Percentiles rank a stretch among this genome's conserved stretches.
phyloP scores from a whole-genome alignment of 257 asterid species.

The Haberlea rhodopensis region DNA sequence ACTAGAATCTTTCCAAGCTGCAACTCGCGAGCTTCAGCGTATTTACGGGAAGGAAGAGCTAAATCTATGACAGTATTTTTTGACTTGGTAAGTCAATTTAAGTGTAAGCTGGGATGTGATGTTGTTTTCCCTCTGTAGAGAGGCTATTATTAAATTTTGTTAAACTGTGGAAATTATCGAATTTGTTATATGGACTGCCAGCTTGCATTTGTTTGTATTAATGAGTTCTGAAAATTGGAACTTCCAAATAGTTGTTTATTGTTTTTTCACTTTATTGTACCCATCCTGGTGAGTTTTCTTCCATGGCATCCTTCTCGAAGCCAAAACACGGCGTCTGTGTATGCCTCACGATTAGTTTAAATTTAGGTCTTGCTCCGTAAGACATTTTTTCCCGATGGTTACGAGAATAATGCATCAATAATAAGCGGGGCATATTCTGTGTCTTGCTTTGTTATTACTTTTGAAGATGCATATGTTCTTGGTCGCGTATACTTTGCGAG shows the following conservation, averaged over 20 bases:
- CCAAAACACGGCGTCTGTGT: not conserved
- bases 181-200: not conserved
- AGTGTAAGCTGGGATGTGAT: not conserved
- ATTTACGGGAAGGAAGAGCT: conserved; percentile 51
- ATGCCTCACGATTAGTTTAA: not conserved
- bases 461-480: too few species aligned
- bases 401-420: not conserved
- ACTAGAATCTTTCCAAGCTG: conserved; percentile 56
- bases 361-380: too few species aligned
- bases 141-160: not conserved
- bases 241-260: not conserved
- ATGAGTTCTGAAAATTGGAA: not conserved
- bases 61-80: conserved; percentile 31
- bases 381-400: not conserved
- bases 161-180: not conserved
- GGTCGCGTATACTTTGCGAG: not conserved
- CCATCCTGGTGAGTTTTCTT: not conserved
- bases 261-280: not conserved
- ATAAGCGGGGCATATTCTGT: not conserved
- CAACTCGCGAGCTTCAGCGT: conserved; percentile 57
- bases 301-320: not conserved
- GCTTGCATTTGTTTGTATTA: not conserved
- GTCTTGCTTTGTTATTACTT: not conserved
- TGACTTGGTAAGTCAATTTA: not conserved
- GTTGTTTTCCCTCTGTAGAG: conserved; percentile 19